A percentile compares a stretch with the other conserved stretches of the same genome.
Evolutionary conservation across 1,284 basidiomycete genomes (phyloP).

Genomic region (Jaminaea rosea): DNA sequence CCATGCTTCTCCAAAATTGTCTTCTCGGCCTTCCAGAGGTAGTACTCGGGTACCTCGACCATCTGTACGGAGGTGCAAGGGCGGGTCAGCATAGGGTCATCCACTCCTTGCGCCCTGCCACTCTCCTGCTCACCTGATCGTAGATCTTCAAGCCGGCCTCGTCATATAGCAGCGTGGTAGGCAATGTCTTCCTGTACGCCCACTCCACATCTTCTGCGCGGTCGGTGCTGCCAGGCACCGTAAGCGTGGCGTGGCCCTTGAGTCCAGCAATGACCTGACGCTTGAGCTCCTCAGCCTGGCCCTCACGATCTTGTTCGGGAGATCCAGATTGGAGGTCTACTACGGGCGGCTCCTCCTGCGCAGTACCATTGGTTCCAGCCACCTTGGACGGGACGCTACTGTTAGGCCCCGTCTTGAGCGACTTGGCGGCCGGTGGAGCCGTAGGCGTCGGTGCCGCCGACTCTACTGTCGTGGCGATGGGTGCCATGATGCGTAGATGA

Average conservation of each 20-base stretch:
- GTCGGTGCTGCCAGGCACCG: conserved; percentile 24
- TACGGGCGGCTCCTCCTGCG: conserved; percentile 2
- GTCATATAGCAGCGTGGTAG: conserved; percentile 79
- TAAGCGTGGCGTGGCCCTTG: conserved; percentile 13
- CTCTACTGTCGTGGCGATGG: neutral
- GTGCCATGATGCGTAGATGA: neutral
- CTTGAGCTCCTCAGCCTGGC: conserved; percentile 19
- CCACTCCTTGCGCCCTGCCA: no score
- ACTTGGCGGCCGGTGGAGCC: neutral
- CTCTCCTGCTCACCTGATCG: conserved; percentile 53
- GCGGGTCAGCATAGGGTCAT: no score
- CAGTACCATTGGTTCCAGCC: no score
- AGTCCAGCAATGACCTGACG: conserved; percentile 25
- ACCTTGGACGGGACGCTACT: no score
- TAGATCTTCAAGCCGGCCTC: conserved; percentile 72
- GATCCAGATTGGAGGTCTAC: conserved; percentile 32
- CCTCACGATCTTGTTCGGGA: conserved; percentile 16
- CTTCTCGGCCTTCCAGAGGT: conserved; percentile 62
- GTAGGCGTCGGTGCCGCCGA: neutral
- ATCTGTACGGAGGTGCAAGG: conserved; percentile 12
- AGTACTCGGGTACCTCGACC: conserved; percentile 67
- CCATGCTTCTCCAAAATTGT: conserved; percentile 51
- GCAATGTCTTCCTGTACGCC: conserved; percentile 52
- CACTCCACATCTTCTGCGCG: conserved; percentile 19
- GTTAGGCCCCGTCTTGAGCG: no score